Base-by-base conservation (phyloP, 169 alveolate genomes). In the Plasmodium falciparum region DNA sequence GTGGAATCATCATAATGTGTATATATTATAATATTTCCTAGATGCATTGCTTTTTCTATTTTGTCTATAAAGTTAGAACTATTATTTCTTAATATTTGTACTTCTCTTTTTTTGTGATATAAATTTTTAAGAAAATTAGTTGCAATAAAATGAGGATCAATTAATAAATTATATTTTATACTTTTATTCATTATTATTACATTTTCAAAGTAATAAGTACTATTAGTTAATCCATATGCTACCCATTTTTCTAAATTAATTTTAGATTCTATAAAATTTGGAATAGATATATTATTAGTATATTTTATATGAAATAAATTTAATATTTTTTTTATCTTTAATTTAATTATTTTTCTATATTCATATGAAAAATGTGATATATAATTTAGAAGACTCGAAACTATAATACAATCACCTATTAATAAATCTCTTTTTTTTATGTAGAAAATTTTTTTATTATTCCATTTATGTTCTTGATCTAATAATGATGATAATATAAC, bases 121-220 rank as follows among this genome's bases (percentile, higher is more conserved):
- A 69, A 24, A 33, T 83, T 67, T 83, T 83, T 83, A n/a, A 83
- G 22, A 56, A 83, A 83, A 54, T 69, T 83, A 29, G 91, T 83
- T 49, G 59, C 91, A 8, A 83, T 83, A 73, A 83, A 83, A 58
- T 83, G 91, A n/a, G 91, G 91, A 62, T 83, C 91, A 5, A 83
- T 83, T 47, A 83, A 72, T 63, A 83, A 17, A 49, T 83, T 83
- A 29, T 83, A 83, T 15, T 83, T 83, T 15, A 83, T 83, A 61
- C 91, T 83, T 15, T 69, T 83, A 45, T 83, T 83, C 91, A 83
- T 83, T 58, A 83, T 83, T 12, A 83, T 63, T 33, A 83, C 69
- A 20, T 83, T 83, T 83, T 83, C 91, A 59, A 83, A 83, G 49
- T 83, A 83, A 47, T 54, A 69, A 29, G 61, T 69, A 39, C 91